Evolutionary conservation across 2,329 filamentous ascomycete genomes (phyloP), one percentile per base, ranked within the genome.

Genomic region (Neocatenulostroma microsporum): DNA sequence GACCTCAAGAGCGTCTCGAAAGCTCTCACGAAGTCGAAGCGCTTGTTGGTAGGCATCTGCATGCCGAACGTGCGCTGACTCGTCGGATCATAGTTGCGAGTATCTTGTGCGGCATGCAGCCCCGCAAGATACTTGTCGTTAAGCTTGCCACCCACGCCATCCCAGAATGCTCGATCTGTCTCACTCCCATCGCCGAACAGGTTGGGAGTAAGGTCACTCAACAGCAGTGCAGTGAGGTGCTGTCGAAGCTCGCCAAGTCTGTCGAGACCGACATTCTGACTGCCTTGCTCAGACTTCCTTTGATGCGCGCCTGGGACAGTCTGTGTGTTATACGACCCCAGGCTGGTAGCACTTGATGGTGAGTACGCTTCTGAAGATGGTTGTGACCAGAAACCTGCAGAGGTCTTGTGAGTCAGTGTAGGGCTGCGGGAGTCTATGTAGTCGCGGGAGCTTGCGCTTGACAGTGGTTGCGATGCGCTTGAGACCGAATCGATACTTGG

Each of bases 131-230:
- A 43, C 26, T 48, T 41, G n/a, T 48, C 43, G 8, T 41, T 44
- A 1, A 58, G 36, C 35, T 66, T 63, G 31, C 64, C 60, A 3
- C 65, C 62, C 10, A 87, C 60, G 11, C 75, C 74, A 35, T 75
- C 70, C 31, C 64, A 63, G 48, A 95, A 91, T 82, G 89, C 95
- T 3, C 71, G 71, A 58, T 96, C 91, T 1, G 89, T 96, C 64
- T 98, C 91, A 27, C 87, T 94, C 3, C 91, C 91, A 34, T 76
- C 76, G n/a, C 80, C 78, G 60, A 93, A 91, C 1, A 95, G 81
- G 20, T 85, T 75, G 26, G 81, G 87, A 5, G 88, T 87, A 3
- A 96, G 70, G 57, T 98, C 91, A 33, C 89, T 96, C 18, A 96
- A 66, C 2, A 96, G 65, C 13, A 98, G 69, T 46, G 86, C 88